Base-by-base conservation (phyloP, 2,329 filamentous ascomycete species). In the Ophiostoma sp. region DNA sequence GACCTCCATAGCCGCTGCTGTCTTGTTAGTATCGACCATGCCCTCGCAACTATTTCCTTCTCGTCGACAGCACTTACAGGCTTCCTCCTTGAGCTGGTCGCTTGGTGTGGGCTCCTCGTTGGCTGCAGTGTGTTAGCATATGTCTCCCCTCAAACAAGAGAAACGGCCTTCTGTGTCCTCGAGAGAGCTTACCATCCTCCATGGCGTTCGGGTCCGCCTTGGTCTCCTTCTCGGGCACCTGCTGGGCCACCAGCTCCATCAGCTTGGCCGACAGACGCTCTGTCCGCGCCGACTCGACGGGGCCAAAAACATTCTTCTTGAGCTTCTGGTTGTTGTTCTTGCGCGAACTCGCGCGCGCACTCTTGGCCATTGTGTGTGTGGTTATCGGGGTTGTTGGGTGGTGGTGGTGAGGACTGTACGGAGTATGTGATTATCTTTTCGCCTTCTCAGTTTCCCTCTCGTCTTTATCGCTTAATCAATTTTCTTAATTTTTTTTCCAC, bases 251-350 rank as follows among this genome's bases (percentile, higher is more conserved):
- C 78, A 97, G 82, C 81, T 95, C 94, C 79, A 95, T 86, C 74
- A 98, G 86, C 83, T 96, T 97, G 75, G 93, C 92, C 52, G 93
- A 94, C 48, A 98, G 89, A 77, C 95, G 91, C 82, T 95, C 91
- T 71, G 91, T 91, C 78, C 95, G 89, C 63, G 92, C 94, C 78
- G 87, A 85, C 81, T 95, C 93, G 72, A 91, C 90, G 19, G 95
- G 95, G 1, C 92, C 93, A 83, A 97, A 98, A 77, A 98, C 92
- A 76, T 89, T 90, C 77, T 89, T 86, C 82, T 95, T 95, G 76
- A 97, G 87, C 78, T 89, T 91, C 78, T 89, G 87, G 84, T 94
- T 94, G 85, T 98, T 98, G 79, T 87, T 87, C 85, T 98, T 98
- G 79, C 87, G 90, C 77, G 88, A 86, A 81, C 92, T 97, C 77